Evolutionary conservation across 208 protist genomes (phyloP).

Genomic region (Trypanosoma rangeli): DNA sequence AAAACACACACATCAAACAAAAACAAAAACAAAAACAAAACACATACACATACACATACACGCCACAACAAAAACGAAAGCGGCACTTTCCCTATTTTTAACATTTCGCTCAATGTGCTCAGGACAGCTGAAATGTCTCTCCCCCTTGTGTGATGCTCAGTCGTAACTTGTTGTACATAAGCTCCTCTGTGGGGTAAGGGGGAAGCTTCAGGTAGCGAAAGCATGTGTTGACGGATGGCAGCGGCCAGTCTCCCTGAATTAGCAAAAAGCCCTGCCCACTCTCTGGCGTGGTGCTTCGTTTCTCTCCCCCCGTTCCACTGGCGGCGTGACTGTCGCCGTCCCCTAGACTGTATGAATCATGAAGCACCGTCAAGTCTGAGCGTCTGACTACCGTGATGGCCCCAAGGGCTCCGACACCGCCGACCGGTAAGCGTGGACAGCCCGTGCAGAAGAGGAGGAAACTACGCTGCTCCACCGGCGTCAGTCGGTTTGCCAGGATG

Average conservation of each 20-base stretch:
- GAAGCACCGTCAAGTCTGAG: constrained; percentile 42
- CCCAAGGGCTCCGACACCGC: constrained; percentile 79
- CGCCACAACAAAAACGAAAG: too few species aligned
- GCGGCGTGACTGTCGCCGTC: constrained; percentile 10
- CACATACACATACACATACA: not conserved
- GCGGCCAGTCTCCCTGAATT: constrained; percentile 62
- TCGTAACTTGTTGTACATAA: constrained; percentile 85
- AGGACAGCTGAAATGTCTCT: constrained; percentile 88
- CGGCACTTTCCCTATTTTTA: too few species aligned
- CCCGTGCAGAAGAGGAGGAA: constrained; percentile 92
- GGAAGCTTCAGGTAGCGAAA: constrained; percentile 91
- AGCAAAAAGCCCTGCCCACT: constrained; percentile 18
- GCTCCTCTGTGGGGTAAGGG: constrained; percentile 79
- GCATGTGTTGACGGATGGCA: constrained; percentile 92
- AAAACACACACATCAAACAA: constrained; percentile 10
- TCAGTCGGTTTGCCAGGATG: constrained; percentile 68
- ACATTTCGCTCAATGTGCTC: constrained; percentile 5
- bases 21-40: not conserved
- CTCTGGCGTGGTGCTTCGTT: not conserved
- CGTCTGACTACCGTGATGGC: constrained; percentile 89
- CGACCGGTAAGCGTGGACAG: constrained; percentile 80
- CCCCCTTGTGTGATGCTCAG: constrained; percentile 77
- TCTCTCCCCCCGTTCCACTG: constrained; percentile 14
- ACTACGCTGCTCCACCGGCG: constrained; percentile 70
- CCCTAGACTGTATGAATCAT: constrained; percentile 23